These are phyloP conservation scores for Coniochaeta sp. DNA, from an alignment of 2,329 filamentous ascomycete genomes.

Conservation along the genomic window DNA sequence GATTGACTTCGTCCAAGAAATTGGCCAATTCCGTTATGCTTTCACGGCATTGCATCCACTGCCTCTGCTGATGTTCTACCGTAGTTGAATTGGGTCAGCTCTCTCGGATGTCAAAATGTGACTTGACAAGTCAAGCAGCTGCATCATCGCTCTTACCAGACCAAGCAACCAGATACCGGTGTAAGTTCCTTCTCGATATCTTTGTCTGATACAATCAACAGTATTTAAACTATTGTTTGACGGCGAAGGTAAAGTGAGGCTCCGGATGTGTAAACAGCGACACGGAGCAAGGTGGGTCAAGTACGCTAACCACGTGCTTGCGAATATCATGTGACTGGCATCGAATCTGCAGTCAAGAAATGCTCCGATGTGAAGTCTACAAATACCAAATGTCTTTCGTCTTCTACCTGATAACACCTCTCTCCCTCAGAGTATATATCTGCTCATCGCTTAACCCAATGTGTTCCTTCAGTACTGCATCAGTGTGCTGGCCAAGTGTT, in stretches of 20 bases:
- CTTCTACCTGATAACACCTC: conserved; percentile 55
- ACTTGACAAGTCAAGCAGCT: background rate
- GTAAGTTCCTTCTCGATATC: background rate
- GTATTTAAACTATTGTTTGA: background rate
- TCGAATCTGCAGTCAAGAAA: background rate
- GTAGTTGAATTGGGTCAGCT: background rate
- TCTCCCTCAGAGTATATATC: conserved; percentile 54
- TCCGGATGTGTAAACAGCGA: background rate
- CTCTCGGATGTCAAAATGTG: background rate
- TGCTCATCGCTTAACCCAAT: conserved; percentile 52
- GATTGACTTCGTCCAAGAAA: background rate
- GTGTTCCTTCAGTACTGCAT: conserved; percentile 62
- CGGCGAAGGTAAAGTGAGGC: background rate
- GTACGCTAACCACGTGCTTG: background rate
- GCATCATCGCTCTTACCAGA: background rate
- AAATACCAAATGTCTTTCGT: background rate
- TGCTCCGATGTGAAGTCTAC: background rate
- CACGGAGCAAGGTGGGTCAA: background rate
- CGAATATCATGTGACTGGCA: background rate
- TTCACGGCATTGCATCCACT: background rate
- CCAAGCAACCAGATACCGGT: background rate
- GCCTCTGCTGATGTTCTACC: background rate
- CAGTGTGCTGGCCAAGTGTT: conserved; percentile 78
- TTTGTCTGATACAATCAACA: background rate
- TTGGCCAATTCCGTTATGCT: background rate